These are phyloP conservation scores for Sclerotiophoma versabilis DNA, from an alignment of 2,329 filamentous ascomycete genomes.

Conservation along the genomic window DNA sequence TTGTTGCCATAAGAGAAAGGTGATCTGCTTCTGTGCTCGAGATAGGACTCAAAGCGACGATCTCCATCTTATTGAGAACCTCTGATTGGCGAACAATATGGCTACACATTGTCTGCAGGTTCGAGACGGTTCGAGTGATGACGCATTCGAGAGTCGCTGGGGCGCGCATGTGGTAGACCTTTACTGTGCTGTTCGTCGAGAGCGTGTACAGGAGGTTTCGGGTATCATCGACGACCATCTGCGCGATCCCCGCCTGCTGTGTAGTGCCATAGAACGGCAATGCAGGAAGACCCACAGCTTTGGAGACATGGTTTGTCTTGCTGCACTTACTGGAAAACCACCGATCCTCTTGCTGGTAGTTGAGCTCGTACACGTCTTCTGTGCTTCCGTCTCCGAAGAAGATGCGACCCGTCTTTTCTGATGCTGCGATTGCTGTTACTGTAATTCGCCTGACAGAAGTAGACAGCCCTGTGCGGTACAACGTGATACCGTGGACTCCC, in stretches of 20 bases:
- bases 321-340: slow-evolving; percentile 92
- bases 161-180: slow-evolving; percentile 85
- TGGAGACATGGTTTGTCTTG: slow-evolving; percentile 85
- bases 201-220: slow-evolving; percentile 90
- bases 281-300: slow-evolving; percentile 69
- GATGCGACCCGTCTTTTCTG: slow-evolving; percentile 80
- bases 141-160: slow-evolving; percentile 60
- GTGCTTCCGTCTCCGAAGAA: slow-evolving; percentile 86
- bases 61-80: slow-evolving; percentile 70
- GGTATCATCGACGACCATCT: slow-evolving; percentile 88
- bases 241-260: slow-evolving; percentile 68
- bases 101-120: slow-evolving; percentile 73
- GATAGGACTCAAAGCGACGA: slow-evolving; percentile 88
- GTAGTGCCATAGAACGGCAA: slow-evolving; percentile 37
- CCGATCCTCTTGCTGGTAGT: slow-evolving; percentile 95
- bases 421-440: slow-evolving; percentile 80
- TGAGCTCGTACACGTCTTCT: slow-evolving; percentile 90
- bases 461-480: slow-evolving; percentile 90
- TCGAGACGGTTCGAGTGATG: slow-evolving; percentile 61
- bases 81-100: slow-evolving; percentile 81
- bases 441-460: slow-evolving; percentile 78
- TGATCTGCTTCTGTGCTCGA: slow-evolving; percentile 79
- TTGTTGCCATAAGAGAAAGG: slow-evolving; percentile 88
- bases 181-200: slow-evolving; percentile 85
- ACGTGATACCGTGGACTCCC: slow-evolving; percentile 74